Base-by-base conservation (phyloP, 129 eudicot species). In the Helianthus tuberosus region DNA sequence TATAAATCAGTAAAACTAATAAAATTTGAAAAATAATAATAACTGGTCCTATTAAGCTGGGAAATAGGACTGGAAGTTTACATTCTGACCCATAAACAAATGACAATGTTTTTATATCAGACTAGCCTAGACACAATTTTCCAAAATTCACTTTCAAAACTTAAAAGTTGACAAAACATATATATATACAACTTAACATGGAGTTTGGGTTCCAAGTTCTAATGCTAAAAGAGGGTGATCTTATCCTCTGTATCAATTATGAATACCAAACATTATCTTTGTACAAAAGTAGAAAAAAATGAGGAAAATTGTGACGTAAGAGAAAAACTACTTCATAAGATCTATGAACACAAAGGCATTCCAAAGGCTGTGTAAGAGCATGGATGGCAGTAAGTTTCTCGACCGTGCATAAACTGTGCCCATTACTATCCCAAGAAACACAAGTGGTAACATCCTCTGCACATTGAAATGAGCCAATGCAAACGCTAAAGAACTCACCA, bases 291-390 rank as follows among this genome's bases (percentile, higher is more conserved):
- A 35, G 8, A 17, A 53, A 20, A 20, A 32, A 61, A 67, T 10
- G 66, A 27, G 32, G 65, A n/a, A 53, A 63, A 60, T 23, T 60
- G 68, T 43, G 12, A 59, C 15, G 12, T 57, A 57, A 65, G 47
- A 64, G 59, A 20, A 65, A 67, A 58, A 63, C 77, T 71, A 84
- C 63, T 86, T 89, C 89, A 89, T 89, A 44, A 86, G 78, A 86
- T 89, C 89, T 77, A 89, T 59, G 72, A 86, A 84, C 75, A 89
- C 96, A 80, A 89, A 89, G 14, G 86, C 88, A 75, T 88, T 88
- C 93, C 93, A 88, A 23, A 88, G 82, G 69, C 89, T 86, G 75
- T 89, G 96, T 80, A 89, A 79, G 25, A 89, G 84, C 85, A 84
- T 82, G 49, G 87, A 89, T 6, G 92, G 79, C 49, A 89, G 57